Evolutionary conservation across 2,329 filamentous ascomycete species (phyloP).

Genomic region (Samsoniella hepiali): DNA sequence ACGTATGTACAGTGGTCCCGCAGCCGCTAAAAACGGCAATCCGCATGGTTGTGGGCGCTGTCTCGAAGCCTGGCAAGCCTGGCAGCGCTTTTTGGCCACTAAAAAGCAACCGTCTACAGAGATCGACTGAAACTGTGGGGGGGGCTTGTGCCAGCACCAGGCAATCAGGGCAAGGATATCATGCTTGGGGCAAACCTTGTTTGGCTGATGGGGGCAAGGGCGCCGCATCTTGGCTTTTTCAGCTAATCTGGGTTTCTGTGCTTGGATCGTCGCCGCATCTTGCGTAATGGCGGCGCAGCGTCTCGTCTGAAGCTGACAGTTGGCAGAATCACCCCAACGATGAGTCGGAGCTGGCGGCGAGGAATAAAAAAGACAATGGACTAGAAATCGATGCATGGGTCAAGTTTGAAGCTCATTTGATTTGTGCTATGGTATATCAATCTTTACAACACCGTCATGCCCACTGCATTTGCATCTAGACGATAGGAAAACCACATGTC

Average conservation of each 20-base stretch:
- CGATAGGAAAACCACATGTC: too few species aligned
- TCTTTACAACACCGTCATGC: too few species aligned
- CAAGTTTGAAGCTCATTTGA: too few species aligned
- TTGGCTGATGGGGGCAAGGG: neutral
- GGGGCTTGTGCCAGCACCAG: neutral
- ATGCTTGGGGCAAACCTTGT: neutral
- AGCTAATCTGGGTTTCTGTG: neutral
- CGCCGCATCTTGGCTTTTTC: neutral
- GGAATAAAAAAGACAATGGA: too few species aligned
- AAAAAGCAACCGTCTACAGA: neutral
- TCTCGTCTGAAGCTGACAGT: too few species aligned
- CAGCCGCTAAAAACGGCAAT: constrained; percentile 12
- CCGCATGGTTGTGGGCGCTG: constrained; percentile 2
- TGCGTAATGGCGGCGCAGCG: neutral
- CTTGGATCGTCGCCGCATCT: neutral
- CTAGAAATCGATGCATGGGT: too few species aligned
- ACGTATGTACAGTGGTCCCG: constrained; percentile 15
- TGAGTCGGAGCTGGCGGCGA: too few species aligned
- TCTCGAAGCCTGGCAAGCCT: neutral
- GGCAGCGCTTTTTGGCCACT: neutral
- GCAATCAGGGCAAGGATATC: neutral
- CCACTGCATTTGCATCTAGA: too few species aligned
- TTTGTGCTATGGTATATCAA: too few species aligned
- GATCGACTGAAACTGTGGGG: neutral
- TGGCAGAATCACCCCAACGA: too few species aligned